phyloP scores from a whole-genome alignment of 441 rosid genomes.

The Omphalea diandra region DNA sequence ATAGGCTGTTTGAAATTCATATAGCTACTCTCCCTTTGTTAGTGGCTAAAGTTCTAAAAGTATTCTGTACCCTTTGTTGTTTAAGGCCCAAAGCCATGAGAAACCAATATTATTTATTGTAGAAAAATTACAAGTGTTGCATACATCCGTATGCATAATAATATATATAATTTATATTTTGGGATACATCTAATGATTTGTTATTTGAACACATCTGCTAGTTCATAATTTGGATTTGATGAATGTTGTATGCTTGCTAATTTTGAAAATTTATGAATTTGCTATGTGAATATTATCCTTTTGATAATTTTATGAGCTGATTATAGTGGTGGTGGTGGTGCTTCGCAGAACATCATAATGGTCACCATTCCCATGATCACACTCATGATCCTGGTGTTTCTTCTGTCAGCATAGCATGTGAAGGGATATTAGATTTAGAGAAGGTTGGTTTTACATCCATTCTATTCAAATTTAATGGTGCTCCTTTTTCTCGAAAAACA shows the following conservation, averaged over 20 bases:
- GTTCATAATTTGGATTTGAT: neutral
- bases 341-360: slow-evolving; percentile 62
- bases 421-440: slow-evolving; percentile 93
- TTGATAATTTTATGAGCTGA: slow-evolving; percentile 4
- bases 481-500: neutral
- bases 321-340: slow-evolving; percentile 7
- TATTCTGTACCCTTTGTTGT: neutral
- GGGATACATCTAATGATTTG: neutral
- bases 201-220: neutral
- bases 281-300: neutral
- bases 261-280: neutral
- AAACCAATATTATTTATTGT: neutral
- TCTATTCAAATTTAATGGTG: neutral
- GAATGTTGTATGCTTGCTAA: neutral
- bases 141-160: too few species aligned
- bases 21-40: neutral
- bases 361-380: slow-evolving; percentile 78
- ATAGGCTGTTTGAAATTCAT: neutral
- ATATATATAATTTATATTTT: too few species aligned
- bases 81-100: too few species aligned
- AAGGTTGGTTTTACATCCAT: slow-evolving; percentile 52
- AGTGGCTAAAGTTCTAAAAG: neutral
- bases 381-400: slow-evolving; percentile 94
- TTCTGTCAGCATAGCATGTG: slow-evolving; percentile 90
- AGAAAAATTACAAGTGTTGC: neutral